Conservation (phyloP, 2,329 filamentous ascomycete genomes). For the Aspergillus costaricaensis region DNA sequence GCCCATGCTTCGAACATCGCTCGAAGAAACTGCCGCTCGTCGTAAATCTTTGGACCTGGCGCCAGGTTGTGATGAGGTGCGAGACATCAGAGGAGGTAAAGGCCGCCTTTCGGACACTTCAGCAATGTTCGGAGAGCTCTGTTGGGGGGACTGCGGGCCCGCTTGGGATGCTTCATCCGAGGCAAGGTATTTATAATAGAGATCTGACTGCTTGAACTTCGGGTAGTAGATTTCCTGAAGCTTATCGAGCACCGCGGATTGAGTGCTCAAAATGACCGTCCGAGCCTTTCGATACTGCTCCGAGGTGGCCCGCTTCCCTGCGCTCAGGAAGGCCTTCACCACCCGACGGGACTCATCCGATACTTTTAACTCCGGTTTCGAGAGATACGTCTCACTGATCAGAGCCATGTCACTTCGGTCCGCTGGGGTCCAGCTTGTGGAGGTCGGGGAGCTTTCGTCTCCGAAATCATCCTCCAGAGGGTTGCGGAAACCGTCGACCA, state of each 20-base stretch:
- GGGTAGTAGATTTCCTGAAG: slow-evolving; percentile 81
- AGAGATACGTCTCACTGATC: slow-evolving; percentile 87
- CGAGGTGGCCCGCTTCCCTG: slow-evolving; percentile 73
- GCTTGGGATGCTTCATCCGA: slow-evolving; percentile 66
- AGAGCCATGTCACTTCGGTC: slow-evolving; percentile 86
- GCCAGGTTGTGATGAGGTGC: slow-evolving; percentile 52
- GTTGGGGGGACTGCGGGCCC: slow-evolving; percentile 19
- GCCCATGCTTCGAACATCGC: slow-evolving; percentile 56
- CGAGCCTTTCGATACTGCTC: slow-evolving; percentile 82
- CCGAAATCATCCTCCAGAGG: slow-evolving; percentile 84
- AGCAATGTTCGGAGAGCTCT: slow-evolving; percentile 21
- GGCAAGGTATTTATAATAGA: slow-evolving; percentile 95
- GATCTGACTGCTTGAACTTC: slow-evolving; percentile 85
- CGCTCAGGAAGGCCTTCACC: slow-evolving; percentile 76
- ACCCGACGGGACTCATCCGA: slow-evolving; percentile 67
- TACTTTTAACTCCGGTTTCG: slow-evolving; percentile 77
- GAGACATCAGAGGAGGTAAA: slow-evolving; percentile 47
- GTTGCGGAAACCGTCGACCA: slow-evolving; percentile 93
- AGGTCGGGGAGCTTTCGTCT: slow-evolving; percentile 64
- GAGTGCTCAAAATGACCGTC: slow-evolving; percentile 75
- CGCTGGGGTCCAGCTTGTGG: slow-evolving; percentile 75
- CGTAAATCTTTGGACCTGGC: slow-evolving; percentile 55
- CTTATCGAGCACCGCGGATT: slow-evolving; percentile 79
- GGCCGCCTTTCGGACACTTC: slow-evolving; percentile 41
- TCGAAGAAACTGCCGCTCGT: slow-evolving; percentile 62